A percentile compares a stretch with the other conserved stretches of the same genome.
Conservation (phyloP, 2,329 filamentous ascomycete species). For the Hymenoscyphus fraxineus region DNA sequence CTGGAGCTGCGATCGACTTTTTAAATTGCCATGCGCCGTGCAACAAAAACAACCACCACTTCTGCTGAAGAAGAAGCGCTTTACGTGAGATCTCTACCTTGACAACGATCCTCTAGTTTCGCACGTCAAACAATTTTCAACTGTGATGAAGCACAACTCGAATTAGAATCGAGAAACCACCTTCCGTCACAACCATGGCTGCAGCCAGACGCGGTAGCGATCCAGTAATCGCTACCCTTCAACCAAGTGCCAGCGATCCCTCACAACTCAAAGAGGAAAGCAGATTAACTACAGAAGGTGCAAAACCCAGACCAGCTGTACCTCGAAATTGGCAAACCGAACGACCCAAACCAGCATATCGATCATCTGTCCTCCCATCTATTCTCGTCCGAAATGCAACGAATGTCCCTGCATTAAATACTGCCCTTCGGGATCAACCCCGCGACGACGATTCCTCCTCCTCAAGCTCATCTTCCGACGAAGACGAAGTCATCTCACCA, state of each 20-base stretch:
- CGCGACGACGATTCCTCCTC: slow-evolving; percentile 15
- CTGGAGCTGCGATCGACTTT: neutral
- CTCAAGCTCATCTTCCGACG: slow-evolving; percentile 23
- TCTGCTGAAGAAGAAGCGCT: neutral
- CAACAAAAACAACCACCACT: neutral
- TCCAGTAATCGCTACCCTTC: neutral
- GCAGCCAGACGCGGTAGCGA: neutral
- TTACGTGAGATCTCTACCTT: neutral
- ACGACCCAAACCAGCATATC: slow-evolving; percentile 22
- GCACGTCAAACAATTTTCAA: neutral
- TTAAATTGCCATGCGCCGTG: neutral
- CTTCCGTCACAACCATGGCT: neutral
- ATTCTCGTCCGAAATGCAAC: slow-evolving; percentile 23
- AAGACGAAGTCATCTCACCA: slow-evolving; percentile 16
- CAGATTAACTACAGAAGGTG: neutral
- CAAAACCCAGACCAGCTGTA: slow-evolving; percentile 20
- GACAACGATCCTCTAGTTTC: neutral
- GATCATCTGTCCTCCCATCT: slow-evolving; percentile 17
- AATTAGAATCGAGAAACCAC: neutral
- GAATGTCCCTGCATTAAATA: slow-evolving; percentile 26
- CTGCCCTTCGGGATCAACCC: slow-evolving; percentile 24
- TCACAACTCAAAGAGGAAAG: neutral
- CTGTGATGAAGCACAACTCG: neutral
- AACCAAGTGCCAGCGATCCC: neutral
- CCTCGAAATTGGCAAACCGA: slow-evolving; percentile 28